phyloP scores from a whole-genome alignment of 495 filamentous ascomycete species.

The Penicillium flavigenum region DNA sequence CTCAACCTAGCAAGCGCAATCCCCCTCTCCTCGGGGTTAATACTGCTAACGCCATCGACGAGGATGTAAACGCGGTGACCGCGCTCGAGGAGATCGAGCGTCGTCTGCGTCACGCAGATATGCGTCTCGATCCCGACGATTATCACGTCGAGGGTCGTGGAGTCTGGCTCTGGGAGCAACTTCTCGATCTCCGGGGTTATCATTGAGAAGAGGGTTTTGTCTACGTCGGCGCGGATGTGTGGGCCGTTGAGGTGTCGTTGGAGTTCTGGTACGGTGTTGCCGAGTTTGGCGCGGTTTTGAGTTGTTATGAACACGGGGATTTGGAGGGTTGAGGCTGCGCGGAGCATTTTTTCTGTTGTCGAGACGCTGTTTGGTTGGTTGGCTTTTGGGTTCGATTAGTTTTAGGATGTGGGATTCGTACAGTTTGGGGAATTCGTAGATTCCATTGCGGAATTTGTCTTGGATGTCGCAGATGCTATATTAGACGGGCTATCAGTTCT shows the following conservation, averaged over 20 bases:
- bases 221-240: conserved; percentile 55
- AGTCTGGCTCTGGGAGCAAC: conserved; percentile 26
- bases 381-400: not conserved
- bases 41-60: conserved; percentile 87
- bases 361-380: conserved; percentile 24
- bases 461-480: conserved; percentile 91
- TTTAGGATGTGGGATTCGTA: conserved; percentile 32
- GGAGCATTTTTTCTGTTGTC: conserved; percentile 45
- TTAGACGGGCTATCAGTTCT: conserved; percentile 11
- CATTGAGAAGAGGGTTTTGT: conserved; percentile 95
- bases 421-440: conserved; percentile 82
- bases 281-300: conserved; percentile 73
- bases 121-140: conserved; percentile 87
- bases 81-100: conserved; percentile 70
- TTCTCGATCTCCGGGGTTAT: conserved; percentile 49
- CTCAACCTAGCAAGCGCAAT: conserved; percentile 75
- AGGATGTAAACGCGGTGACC: conserved; percentile 85
- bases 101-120: conserved; percentile 92
- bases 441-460: conserved; percentile 82
- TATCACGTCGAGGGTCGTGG: conserved; percentile 34
- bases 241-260: conserved; percentile 36
- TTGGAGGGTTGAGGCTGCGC: conserved; percentile 56
- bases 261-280: conserved; percentile 73
- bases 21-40: conserved; percentile 75
- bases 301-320: conserved; percentile 85